Base-by-base conservation (phyloP, 176 grass and related monocot species). In the Pontederia crassipes region DNA sequence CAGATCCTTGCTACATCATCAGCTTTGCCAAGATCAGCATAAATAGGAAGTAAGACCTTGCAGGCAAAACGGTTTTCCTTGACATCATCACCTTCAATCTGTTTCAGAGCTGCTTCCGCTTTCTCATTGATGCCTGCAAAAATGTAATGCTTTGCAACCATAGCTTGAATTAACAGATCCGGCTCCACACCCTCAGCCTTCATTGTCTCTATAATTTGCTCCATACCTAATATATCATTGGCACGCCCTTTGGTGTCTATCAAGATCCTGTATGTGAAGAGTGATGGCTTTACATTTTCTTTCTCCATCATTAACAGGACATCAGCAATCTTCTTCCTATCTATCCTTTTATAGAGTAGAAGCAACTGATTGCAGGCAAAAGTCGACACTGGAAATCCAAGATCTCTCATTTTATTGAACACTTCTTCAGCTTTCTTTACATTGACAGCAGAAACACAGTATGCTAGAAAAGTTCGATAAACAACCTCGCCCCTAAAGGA, bases 351-450 rank as follows among this genome's bases (percentile, higher is more conserved):
- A 65, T 89, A 95, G 26, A 95, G 49, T 68, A 85, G 46, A 56
- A 95, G 55, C 63, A 95, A 77, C 60, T 89, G 89, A 69, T 95
- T 95, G 74, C 79, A 95, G 18, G 73, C 62, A 61, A 77, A 80
- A 55, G 74, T 66, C 27, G 89, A 78, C 59, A 81, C 49, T 29
- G 72, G 81, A 45, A 82, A 88, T 54, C 65, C 76, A 61, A 78
- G 73, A 55, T 80, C 70, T 76, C 72, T 95, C 61, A 95, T 95
- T 81, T 78, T 67, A 64, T 80, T 77, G 64, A 95, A 95, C 12
- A 95, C 72, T 62, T 85, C 70, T 72, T 95, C 65, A 15, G 85
- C 81, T 55, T 95, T 95, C 62, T 77, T 48, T 18, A 72, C 52
- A 82, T 95, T 54, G 47, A 61, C 54, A 57, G 20, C 14, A 59